Base-by-base conservation (phyloP, 2,329 filamentous ascomycete species). In the Monilinia aucupariae region DNA sequence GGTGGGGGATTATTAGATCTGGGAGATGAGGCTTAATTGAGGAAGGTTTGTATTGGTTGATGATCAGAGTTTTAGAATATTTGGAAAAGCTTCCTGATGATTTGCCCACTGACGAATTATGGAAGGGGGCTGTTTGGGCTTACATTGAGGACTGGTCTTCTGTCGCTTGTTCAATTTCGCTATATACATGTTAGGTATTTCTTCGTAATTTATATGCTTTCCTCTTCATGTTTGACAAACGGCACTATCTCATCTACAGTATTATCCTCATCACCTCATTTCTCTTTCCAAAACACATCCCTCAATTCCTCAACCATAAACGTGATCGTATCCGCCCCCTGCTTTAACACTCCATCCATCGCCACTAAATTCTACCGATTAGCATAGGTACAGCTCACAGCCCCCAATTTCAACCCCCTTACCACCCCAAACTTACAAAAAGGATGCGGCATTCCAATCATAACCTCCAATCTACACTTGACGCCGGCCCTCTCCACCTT, bases 401-500 rank as follows among this genome's bases (percentile, higher is more conserved):
- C 12, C 22, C 1, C 2, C n/a, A 27, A 3, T 13, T 2, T 10
- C 22, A 17, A 9, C 10, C 17, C 7, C 10, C 2, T 7, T 4
- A 2, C 12, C n/a, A 3, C 0, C 17, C 1, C 22, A 13, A 43
- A 13, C 22, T 59, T 49, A 49, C 30, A 74, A 70, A 85, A 85
- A 0, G 81, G 81, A 74, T 85, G 82, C 5, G 82, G 81, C 77
- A 82, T 81, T 0, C 81, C 80, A 67, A 78, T 75, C 78, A 82
- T 80, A 25, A 81, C 72, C 64, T 80, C 76, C 41, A 83, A 69
- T 52, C 81, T 76, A 3, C 78, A 78, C n/a, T 69, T 54, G 1
- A 82, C 79, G 0, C 82, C 81, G 1, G 78, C 78, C 2, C 74
- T 72, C 17, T 67, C 66, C 62, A 85, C 68, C 68, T 79, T 82